Evolutionary conservation across 768 basidiomycete species (phyloP), one percentile per base, ranked within the genome.

Genomic region (Phlebiopsis gigantea): DNA sequence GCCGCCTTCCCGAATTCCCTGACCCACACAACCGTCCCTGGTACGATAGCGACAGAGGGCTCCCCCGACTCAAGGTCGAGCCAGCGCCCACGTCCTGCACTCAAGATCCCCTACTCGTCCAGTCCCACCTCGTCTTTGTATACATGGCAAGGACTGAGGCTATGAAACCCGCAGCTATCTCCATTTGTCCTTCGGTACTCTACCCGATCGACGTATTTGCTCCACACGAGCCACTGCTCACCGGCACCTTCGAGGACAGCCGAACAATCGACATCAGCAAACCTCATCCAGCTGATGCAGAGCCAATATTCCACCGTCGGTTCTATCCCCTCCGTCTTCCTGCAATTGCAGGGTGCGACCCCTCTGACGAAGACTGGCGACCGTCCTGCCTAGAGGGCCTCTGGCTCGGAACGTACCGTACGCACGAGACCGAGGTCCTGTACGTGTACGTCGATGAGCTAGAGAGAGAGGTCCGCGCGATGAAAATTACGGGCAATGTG

Each of bases 321-420:
- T 65, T 57, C 45, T 65, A 57, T 45, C 57, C 62, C 0, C 49
- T 65, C 21, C 60, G 57, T 10, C 19, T 42, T 15, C 21, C 15
- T 1, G 44, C 46, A 1, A 48, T 54, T 22, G 25, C 29, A 14
- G 61, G 56, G 2, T 48, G 53, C 10, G 59, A 61, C 14, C 60
- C 61, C 8, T 25, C 44, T 2, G 48, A 46, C 1, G 41, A 45
- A 2, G 43, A 57, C 6, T 64, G 65, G 65, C 26, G 44, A 14
- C 56, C 60, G 21, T 28, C 43, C 14, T 45, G 34, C 7, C 53
- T 66, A 19, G 62, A 55, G 14, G 65, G 65, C 1, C 31, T 66
- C 14, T 66, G 65, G 65, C 46, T 66, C n/a, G 65, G 65, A n/a
- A 49, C 61, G 34, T 66, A 66, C 42, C 61, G 57, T 4, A 25